Conservation (phyloP, 768 basidiomycete genomes). For the Tulasnella sp. region DNA sequence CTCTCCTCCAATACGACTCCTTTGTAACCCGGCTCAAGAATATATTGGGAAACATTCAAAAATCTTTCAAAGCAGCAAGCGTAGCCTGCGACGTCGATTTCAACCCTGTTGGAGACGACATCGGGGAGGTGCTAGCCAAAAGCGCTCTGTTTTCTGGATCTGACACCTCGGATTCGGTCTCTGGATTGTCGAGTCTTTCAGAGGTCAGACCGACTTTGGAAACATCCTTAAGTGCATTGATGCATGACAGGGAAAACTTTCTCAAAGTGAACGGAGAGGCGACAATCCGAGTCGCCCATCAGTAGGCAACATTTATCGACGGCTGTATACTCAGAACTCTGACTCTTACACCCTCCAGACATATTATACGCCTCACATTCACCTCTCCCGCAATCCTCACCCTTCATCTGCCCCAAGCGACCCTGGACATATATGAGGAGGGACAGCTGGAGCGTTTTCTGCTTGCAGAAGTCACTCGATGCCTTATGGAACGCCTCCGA, state of each 20-base stretch:
- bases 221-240: background rate
- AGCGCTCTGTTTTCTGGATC: constrained; percentile 13
- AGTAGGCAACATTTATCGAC: constrained; percentile 48
- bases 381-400: constrained; percentile 72
- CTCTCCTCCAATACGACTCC: constrained; percentile 75
- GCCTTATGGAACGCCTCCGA: constrained; percentile 56
- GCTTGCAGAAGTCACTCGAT: constrained; percentile 74
- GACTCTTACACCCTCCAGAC: constrained; percentile 48
- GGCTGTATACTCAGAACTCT: background rate
- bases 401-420: constrained; percentile 82
- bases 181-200: background rate
- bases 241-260: constrained; percentile 45
- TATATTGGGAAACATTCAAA: constrained; percentile 65
- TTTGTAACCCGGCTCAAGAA: constrained; percentile 66
- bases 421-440: constrained; percentile 70
- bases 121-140: constrained; percentile 26
- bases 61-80: constrained; percentile 68
- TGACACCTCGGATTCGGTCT: background rate
- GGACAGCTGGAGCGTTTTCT: constrained; percentile 76
- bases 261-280: constrained; percentile 70
- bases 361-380: constrained; percentile 76
- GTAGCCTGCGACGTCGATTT: constrained; percentile 55
- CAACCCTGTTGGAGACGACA: constrained; percentile 40
- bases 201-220: constrained; percentile 26
- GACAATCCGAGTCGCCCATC: constrained; percentile 67